Percentiles rank a stretch among this genome's conserved stretches.
phyloP scores from a whole-genome alignment of 225 moss, liverwort and hornwort genomes.

The Rhytidiadelphus loreus region DNA sequence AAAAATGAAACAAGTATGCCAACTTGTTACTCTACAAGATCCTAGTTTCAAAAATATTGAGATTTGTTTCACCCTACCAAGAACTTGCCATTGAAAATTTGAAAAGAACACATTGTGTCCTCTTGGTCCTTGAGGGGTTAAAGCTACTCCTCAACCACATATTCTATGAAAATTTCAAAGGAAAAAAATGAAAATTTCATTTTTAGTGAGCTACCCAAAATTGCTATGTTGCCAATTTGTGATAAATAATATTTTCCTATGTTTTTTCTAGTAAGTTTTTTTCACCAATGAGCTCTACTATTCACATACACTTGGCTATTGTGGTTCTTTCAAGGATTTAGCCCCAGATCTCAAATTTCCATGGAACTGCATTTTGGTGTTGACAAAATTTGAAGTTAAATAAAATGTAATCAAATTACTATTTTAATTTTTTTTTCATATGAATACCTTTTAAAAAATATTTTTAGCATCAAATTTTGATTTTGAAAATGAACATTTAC shows the following conservation, averaged over 20 bases:
- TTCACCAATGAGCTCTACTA: accelerated
- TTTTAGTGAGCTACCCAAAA: no score
- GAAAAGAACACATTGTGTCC: no score
- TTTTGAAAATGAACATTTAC: neutral
- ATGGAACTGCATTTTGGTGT: neutral
- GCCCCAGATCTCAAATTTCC: neutral
- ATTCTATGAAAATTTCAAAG: no score
- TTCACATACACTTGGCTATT: neutral
- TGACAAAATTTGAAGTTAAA: neutral
- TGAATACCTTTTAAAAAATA: neutral
- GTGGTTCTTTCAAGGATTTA: neutral
- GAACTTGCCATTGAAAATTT: no score
- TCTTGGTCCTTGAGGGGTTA: no score
- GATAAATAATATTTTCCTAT: neutral
- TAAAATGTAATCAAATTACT: neutral
- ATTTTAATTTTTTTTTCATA: neutral
- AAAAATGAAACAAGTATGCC: no score
- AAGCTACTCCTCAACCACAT: no score
- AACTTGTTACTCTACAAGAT: no score
- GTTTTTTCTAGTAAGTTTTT: neutral
- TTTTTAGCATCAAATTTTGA: neutral
- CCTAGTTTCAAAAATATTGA: no score
- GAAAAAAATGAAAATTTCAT: no score
- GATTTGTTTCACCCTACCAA: no score
- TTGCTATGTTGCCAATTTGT: no score